Evolutionary conservation across 345 rosid species (phyloP).

Genomic region (Sisymbrium altissimum): DNA sequence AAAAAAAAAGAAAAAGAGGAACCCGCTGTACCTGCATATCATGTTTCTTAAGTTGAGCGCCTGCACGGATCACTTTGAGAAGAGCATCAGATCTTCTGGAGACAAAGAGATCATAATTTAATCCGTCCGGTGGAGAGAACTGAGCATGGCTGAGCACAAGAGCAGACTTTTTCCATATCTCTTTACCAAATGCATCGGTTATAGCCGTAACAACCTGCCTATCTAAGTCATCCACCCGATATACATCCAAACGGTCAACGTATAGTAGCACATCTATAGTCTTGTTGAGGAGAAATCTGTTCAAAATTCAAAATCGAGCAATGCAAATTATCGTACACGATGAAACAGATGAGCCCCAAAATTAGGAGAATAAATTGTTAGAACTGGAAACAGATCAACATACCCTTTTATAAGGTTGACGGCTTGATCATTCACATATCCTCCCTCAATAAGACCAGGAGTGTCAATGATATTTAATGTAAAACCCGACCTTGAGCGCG

Average conservation of each 20-base stretch:
- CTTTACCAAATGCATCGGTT: conserved; percentile 76
- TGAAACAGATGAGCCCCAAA: conserved; percentile 12
- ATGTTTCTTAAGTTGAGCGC: conserved; percentile 52
- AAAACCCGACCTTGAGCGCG: conserved; percentile 72
- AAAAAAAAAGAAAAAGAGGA: neutral
- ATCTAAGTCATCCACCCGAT: conserved; percentile 81
- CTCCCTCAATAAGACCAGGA: conserved; percentile 85
- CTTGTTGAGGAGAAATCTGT: conserved; percentile 72
- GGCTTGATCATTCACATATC: conserved; percentile 75
- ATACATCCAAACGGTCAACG: conserved; percentile 80
- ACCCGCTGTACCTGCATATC: conserved; percentile 40
- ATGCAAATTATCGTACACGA: conserved; percentile 15
- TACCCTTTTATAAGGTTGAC: conserved; percentile 73
- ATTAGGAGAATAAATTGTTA: neutral
- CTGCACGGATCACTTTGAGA: conserved; percentile 48
- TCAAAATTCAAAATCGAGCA: neutral
- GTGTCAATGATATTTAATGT: conserved; percentile 74
- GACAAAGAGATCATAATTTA: conserved; percentile 61
- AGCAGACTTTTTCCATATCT: conserved; percentile 73
- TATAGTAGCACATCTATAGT: conserved; percentile 69
- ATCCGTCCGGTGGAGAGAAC: conserved; percentile 77
- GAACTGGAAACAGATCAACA: conserved; percentile 5
- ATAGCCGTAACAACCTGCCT: conserved; percentile 68
- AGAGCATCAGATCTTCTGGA: conserved; percentile 71
- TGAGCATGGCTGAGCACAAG: conserved; percentile 89